Percentiles rank a stretch among this genome's conserved stretches.
phyloP scores from a whole-genome alignment of 2,329 filamentous ascomycete genomes.

The Microascus cirrosus region DNA sequence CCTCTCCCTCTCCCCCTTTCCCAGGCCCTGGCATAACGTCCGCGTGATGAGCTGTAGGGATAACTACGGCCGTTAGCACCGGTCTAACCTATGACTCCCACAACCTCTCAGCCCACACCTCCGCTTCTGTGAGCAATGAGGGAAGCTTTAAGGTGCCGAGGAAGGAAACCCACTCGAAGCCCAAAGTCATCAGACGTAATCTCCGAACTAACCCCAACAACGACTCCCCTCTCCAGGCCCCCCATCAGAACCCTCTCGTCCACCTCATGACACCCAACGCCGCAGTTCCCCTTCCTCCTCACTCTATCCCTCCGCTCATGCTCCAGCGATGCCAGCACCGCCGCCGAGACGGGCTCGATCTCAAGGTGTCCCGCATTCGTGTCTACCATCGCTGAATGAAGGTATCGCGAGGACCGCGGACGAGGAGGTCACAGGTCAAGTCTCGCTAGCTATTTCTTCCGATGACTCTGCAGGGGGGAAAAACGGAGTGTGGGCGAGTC shows the following conservation, averaged over 20 bases:
- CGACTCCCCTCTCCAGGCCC: constrained; percentile 36
- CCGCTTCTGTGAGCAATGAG: neutral
- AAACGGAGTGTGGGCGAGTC: no score
- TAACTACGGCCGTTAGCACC: constrained; percentile 21
- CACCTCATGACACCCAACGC: constrained; percentile 34
- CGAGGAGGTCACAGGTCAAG: no score
- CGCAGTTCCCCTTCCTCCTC: constrained; percentile 16
- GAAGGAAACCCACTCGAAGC: constrained; percentile 26
- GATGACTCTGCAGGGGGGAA: no score
- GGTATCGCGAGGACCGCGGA: neutral
- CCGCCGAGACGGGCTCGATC: constrained; percentile 29
- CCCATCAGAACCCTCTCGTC: constrained; percentile 33
- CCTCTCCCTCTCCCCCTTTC: constrained; percentile 8
- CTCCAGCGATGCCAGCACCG: constrained; percentile 28
- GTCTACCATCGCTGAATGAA: neutral
- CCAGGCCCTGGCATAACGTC: constrained; percentile 18
- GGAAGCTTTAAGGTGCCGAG: no score
- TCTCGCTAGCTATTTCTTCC: no score
- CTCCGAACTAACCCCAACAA: constrained; percentile 44
- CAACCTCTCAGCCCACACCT: neutral
- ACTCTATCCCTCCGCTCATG: constrained; percentile 22
- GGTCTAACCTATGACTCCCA: neutral
- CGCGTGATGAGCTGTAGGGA: constrained; percentile 35
- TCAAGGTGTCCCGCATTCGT: neutral
- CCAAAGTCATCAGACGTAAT: constrained; percentile 27